Evolutionary conservation across 2,329 filamentous ascomycete species (phyloP).

Genomic region (Sclerotinia nivalis): DNA sequence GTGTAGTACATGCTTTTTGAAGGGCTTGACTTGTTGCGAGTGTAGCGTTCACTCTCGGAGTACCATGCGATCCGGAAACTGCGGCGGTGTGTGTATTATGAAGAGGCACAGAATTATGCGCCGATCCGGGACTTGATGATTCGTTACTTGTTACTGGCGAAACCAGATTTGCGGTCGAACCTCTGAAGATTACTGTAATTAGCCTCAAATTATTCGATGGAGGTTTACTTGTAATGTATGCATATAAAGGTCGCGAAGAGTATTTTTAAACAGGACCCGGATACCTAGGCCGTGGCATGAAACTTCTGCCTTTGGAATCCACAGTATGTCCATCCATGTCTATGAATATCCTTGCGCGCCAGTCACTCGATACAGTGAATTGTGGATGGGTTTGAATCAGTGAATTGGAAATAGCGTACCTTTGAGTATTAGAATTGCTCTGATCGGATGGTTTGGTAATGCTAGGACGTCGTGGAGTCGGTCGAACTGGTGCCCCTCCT

Average conservation of each 20-base stretch:
- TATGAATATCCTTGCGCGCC: neutral
- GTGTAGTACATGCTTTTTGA: slow-evolving; percentile 7
- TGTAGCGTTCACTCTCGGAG: slow-evolving; percentile 2
- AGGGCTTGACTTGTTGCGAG: neutral
- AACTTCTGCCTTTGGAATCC: neutral
- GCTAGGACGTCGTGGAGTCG: slow-evolving; percentile 36
- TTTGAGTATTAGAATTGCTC: slow-evolving; percentile 28
- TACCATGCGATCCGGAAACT: slow-evolving; percentile 3
- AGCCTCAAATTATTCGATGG: slow-evolving; percentile 16
- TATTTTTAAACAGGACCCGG: neutral
- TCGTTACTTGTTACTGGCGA: slow-evolving; percentile 66
- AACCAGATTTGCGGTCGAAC: slow-evolving; percentile 23
- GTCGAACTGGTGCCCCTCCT: slow-evolving; percentile 35
- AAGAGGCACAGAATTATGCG: neutral
- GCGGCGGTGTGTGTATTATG: slow-evolving; percentile 9
- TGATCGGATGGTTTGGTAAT: slow-evolving; percentile 28
- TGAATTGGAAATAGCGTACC: slow-evolving; percentile 22
- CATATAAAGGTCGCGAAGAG: neutral
- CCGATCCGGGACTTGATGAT: slow-evolving; percentile 47
- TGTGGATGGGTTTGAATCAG: neutral
- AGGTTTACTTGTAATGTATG: neutral
- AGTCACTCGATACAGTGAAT: neutral
- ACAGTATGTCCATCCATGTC: neutral
- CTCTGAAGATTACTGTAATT: slow-evolving; percentile 4
- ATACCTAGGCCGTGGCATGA: neutral